Base-by-base conservation (phyloP, 495 filamentous ascomycete species). In the Bacidia gigantensis region DNA sequence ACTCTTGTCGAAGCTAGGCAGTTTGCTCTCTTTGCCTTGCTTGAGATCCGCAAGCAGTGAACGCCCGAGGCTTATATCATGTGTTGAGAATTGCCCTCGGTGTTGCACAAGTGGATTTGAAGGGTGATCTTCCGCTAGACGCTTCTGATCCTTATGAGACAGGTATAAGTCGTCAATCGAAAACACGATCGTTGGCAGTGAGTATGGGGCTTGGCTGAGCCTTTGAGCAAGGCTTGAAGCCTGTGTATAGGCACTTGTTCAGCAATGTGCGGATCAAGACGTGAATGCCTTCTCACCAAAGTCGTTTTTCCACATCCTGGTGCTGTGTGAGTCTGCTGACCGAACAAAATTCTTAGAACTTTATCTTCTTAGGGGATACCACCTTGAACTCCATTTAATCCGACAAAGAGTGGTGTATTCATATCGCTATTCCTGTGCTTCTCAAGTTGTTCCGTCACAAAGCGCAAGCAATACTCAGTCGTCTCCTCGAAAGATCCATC, bases 161-260 rank as follows among this genome's bases (percentile, higher is more conserved):
- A 93, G 77, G 65, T 96, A 96, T 51, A 96, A 79, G 65, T 97
- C 89, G 65, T 96, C 90, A 51, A 95, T 87, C 60, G 84, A 89
- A 60, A 88, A 72, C 7, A 89, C 86, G 29, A 84, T 70, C 3
- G 86, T 87, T 50, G 78, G 69, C 38, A 95, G 73, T 10, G 71
- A 74, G 64, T 87, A 76, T 1, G 79, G 80, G 22, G 77, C 72
- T n/a, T 74, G 70, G 49, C 72, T 70, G 32, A 95, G 77, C n/a
- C 75, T 81, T 18, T 74, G 59, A 45, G 79, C 69, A 20, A 95
- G 76, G 9, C 75, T 74, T 24, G 79, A 77, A 3, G 89, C 77
- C 78, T 81, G 43, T 35, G 14, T 14, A 29, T 12, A 42, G 7
- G 38, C 3, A 41, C 14, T 41, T 46, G 25, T 5, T 35, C 2